Percentiles rank a stretch among this genome's conserved stretches.
These are phyloP conservation scores for Trichothecium sympodiale DNA, from an alignment of 2,329 filamentous ascomycete genomes.

Conservation along the genomic window DNA sequence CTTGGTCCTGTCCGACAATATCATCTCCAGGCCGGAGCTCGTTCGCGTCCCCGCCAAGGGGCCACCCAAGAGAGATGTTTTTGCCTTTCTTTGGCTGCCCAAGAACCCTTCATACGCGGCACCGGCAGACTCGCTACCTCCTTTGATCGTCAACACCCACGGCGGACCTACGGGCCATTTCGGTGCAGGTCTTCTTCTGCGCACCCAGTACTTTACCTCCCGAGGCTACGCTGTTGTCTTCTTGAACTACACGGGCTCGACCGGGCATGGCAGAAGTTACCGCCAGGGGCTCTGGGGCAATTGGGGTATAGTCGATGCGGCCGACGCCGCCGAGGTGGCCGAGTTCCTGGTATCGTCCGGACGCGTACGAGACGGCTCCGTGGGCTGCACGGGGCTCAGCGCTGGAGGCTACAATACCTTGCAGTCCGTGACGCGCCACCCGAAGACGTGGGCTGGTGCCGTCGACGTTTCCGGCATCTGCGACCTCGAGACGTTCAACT, in stretches of 20 bases:
- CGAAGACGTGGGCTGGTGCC: slow-evolving; percentile 35
- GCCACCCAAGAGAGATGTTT: slow-evolving; percentile 18
- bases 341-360: slow-evolving; percentile 25
- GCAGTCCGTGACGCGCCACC: slow-evolving; percentile 33
- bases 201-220: slow-evolving; percentile 40
- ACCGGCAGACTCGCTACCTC: slow-evolving; percentile 21
- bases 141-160: slow-evolving; percentile 37
- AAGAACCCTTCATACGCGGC: slow-evolving; percentile 30
- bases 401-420: slow-evolving; percentile 44
- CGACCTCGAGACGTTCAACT: slow-evolving; percentile 32
- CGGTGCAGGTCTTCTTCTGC: slow-evolving; percentile 29
- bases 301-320: slow-evolving; percentile 40
- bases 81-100: slow-evolving; percentile 38
- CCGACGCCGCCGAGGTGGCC: slow-evolving; percentile 36
- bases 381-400: slow-evolving; percentile 38
- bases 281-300: slow-evolving; percentile 34
- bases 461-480: slow-evolving; percentile 39
- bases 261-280: slow-evolving; percentile 38
- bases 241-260: slow-evolving; percentile 42
- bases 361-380: slow-evolving; percentile 21
- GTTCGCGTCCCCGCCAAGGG: slow-evolving; percentile 18
- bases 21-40: slow-evolving; percentile 26
- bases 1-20: slow-evolving; percentile 13
- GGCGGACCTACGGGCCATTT: slow-evolving; percentile 38
- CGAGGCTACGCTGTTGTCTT: slow-evolving; percentile 39